Evolutionary conservation across 2,329 filamentous ascomycete genomes (phyloP).

Genomic region (Eutypa lata): DNA sequence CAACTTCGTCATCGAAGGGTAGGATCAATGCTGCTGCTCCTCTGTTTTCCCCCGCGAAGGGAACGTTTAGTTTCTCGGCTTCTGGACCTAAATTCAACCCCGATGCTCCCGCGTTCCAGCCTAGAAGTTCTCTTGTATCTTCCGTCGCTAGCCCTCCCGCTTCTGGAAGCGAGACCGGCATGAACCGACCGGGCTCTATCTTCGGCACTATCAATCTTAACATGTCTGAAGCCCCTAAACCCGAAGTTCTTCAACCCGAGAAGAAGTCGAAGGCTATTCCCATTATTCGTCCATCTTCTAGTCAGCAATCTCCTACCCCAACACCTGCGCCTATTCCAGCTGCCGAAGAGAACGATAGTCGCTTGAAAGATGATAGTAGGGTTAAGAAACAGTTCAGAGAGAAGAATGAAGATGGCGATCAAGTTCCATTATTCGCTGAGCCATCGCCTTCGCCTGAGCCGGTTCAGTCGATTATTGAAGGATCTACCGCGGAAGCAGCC

Average conservation of each 20-base stretch:
- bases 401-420: constrained; percentile 63
- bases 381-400: constrained; percentile 70
- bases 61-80: constrained; percentile 53
- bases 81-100: constrained; percentile 69
- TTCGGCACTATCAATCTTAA: constrained; percentile 68
- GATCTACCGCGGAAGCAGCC: constrained; percentile 4
- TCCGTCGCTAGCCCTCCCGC: constrained; percentile 43
- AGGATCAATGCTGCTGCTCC: constrained; percentile 69
- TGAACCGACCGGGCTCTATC: constrained; percentile 50
- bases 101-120: constrained; percentile 74
- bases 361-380: constrained; percentile 63
- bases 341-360: constrained; percentile 56
- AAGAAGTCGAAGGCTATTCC: constrained; percentile 82
- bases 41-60: constrained; percentile 66
- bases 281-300: constrained; percentile 68
- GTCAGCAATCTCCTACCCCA: constrained; percentile 32
- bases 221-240: constrained; percentile 60
- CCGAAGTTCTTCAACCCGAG: constrained; percentile 59
- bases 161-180: constrained; percentile 42
- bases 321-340: constrained; percentile 9
- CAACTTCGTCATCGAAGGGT: constrained; percentile 28
- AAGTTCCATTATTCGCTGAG: constrained; percentile 72
- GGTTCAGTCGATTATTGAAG: constrained; percentile 23
- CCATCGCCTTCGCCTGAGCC: constrained; percentile 35
- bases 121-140: constrained; percentile 46